These are phyloP conservation scores for Neofusicoccum parvum DNA, from an alignment of 2,329 filamentous ascomycete species.

Conservation along the genomic window DNA sequence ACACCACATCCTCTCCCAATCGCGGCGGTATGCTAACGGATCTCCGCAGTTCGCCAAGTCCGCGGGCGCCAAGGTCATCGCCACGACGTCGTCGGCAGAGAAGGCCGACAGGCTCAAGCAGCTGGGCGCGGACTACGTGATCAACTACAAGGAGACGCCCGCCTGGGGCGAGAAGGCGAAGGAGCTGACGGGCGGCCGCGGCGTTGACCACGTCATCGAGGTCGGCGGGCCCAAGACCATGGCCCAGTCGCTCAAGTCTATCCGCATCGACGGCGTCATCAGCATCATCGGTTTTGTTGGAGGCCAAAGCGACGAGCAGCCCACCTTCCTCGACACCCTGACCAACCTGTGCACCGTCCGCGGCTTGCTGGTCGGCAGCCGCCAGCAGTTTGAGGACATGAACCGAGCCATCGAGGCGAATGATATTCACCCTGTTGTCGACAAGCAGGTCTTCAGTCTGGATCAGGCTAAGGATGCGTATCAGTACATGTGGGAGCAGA, in stretches of 20 bases:
- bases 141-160: constrained; percentile 58
- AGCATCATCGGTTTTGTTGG: constrained; percentile 62
- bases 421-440: constrained; percentile 61
- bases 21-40: constrained; percentile 1
- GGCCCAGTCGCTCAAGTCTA: constrained; percentile 51
- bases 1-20: background rate
- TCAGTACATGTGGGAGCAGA: constrained; percentile 53
- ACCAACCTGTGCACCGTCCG: constrained; percentile 57
- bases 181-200: constrained; percentile 52
- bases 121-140: constrained; percentile 57
- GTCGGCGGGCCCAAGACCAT: constrained; percentile 68
- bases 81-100: constrained; percentile 55
- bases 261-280: constrained; percentile 58
- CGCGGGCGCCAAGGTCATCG: constrained; percentile 58
- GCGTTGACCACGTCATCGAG: constrained; percentile 66
- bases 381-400: constrained; percentile 62
- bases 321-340: constrained; percentile 55
- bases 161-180: constrained; percentile 60
- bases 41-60: constrained; percentile 49
- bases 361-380: constrained; percentile 59
- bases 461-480: constrained; percentile 56
- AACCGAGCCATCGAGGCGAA: constrained; percentile 60
- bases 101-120: constrained; percentile 56
- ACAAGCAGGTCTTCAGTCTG: constrained; percentile 59
- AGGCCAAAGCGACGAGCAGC: constrained; percentile 51